Conservation (phyloP, 2,329 filamentous ascomycete genomes). For the Fusarium nisikadoi region DNA sequence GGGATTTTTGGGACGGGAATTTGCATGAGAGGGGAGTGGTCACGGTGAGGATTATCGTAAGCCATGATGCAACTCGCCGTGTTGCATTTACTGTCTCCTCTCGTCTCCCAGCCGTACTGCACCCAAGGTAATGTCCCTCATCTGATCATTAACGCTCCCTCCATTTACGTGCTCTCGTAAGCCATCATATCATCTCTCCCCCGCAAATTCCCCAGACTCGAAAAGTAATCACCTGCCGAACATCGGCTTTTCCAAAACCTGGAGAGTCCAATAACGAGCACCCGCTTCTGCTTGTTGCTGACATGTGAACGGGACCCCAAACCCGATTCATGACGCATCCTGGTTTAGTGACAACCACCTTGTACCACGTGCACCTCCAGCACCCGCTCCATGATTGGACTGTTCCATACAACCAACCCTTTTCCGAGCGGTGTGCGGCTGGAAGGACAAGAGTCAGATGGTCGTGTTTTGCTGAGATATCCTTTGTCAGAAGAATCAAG, state of each 20-base stretch:
- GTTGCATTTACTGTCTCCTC: not conserved
- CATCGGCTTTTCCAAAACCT: constrained; percentile 20
- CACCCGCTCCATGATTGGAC: constrained; percentile 21
- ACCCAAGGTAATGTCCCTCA: no score
- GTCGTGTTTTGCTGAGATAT: not conserved
- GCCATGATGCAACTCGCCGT: constrained; percentile 1
- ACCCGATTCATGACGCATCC: constrained; percentile 28
- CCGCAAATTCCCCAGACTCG: constrained; percentile 40
- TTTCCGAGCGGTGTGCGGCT: constrained; percentile 25
- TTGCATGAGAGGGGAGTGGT: constrained; percentile 5
- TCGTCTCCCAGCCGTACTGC: not conserved
- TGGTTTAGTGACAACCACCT: not conserved
- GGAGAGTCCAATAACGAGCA: constrained; percentile 27
- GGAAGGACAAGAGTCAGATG: constrained; percentile 13
- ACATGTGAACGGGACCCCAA: constrained; percentile 30
- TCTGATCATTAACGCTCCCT: no score
- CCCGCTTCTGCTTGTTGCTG: not conserved
- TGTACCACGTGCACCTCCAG: constrained; percentile 34
- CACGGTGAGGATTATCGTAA: constrained; percentile 9
- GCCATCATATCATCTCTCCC: constrained; percentile 16
- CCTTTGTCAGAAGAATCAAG: not conserved
- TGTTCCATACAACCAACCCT: not conserved
- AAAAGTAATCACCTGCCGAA: constrained; percentile 35
- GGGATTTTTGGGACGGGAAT: constrained; percentile 3
- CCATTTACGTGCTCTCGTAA: not conserved